Conservation (phyloP, 1,284 basidiomycete genomes). For the Austroboletus novae-zelandiae region DNA sequence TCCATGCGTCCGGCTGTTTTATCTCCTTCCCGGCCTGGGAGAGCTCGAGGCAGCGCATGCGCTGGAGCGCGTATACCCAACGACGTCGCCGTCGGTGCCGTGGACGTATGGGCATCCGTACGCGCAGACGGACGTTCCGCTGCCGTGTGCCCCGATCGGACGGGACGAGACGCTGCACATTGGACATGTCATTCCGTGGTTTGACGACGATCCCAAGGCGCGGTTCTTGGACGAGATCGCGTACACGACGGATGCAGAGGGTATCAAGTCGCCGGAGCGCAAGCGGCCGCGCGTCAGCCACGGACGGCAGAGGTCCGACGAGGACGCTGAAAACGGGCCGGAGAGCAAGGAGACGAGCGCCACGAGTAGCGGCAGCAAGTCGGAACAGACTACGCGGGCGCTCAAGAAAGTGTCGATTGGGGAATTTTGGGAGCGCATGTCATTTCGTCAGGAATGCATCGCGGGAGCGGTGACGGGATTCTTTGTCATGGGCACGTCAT, state of each 20-base stretch:
- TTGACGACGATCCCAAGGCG: slow-evolving; percentile 92
- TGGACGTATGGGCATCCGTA: slow-evolving; percentile 84
- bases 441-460: slow-evolving; percentile 89
- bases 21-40: slow-evolving; percentile 72
- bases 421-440: slow-evolving; percentile 96
- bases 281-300: slow-evolving; percentile 45
- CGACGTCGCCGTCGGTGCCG: slow-evolving; percentile 20
- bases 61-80: slow-evolving; percentile 43
- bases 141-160: slow-evolving; percentile 29
- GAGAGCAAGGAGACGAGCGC: slow-evolving; percentile 32
- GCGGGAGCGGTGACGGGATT: slow-evolving; percentile 86
- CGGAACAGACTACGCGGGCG: slow-evolving; percentile 42
- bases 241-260: slow-evolving; percentile 60
- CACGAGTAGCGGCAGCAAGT: slow-evolving; percentile 3
- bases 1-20: slow-evolving; percentile 45
- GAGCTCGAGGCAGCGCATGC: slow-evolving; percentile 68
- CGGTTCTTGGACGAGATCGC: slow-evolving; percentile 88
- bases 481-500: slow-evolving; percentile 62
- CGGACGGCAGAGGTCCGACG: slow-evolving; percentile 20
- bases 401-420: slow-evolving; percentile 56
- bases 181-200: slow-evolving; percentile 78
- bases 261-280: slow-evolving; percentile 56
- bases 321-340: slow-evolving; percentile 34
- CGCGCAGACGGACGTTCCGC: slow-evolving; percentile 51
- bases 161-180: slow-evolving; percentile 41